Percentiles rank a stretch among this genome's conserved stretches.
These are phyloP conservation scores for Umbilicaria muhlenbergii DNA, from an alignment of 495 filamentous ascomycete genomes.

Conservation along the genomic window DNA sequence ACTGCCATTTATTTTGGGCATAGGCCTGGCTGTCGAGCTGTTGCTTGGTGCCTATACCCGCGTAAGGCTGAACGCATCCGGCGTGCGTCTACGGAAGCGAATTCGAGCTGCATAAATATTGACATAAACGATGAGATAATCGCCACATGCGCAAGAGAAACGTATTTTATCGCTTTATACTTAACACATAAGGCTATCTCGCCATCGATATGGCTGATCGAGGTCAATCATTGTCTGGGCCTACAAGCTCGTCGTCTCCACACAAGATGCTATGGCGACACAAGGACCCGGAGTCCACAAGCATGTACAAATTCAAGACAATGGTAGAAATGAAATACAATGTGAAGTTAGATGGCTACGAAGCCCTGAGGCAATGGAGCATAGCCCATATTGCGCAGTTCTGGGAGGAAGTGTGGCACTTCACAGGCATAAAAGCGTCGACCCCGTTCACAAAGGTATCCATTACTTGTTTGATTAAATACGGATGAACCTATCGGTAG, in stretches of 20 bases:
- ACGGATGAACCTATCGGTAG: not conserved
- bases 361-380: constrained; percentile 70
- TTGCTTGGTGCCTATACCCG: too few species aligned
- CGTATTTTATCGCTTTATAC: not conserved
- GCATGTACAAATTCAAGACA: constrained; percentile 55
- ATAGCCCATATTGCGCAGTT: constrained; percentile 57
- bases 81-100: not conserved
- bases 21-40: too few species aligned
- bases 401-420: constrained; percentile 80
- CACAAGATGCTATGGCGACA: constrained; percentile 53
- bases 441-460: constrained; percentile 40
- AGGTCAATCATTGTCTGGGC: not conserved
- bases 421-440: constrained; percentile 57
- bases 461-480: constrained; percentile 5
- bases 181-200: too few species aligned
- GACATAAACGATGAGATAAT: not conserved
- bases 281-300: constrained; percentile 45
- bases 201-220: not conserved
- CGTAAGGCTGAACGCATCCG: too few species aligned
- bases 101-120: not conserved
- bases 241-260: constrained; percentile 9
- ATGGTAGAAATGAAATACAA: constrained; percentile 51
- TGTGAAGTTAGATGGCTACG: constrained; percentile 45
- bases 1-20: too few species aligned
- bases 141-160: not conserved